These are phyloP conservation scores for Guillardia theta DNA, from an alignment of 78 protist genomes.

Conservation along the genomic window DNA sequence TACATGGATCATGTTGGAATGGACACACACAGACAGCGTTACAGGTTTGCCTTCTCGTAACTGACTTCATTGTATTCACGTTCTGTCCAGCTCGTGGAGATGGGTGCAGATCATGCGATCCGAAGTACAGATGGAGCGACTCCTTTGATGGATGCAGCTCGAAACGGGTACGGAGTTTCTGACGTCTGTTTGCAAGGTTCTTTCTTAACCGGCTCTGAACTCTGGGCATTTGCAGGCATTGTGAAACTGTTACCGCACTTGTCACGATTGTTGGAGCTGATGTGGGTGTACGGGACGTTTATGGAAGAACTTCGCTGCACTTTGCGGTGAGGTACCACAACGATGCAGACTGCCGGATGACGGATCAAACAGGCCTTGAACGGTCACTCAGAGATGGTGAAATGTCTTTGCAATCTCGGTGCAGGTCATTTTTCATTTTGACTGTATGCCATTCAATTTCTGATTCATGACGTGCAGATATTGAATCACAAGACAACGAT, in stretches of 20 bases:
- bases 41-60: background rate
- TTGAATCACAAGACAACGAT: background rate
- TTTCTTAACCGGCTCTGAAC: too few species aligned
- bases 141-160: background rate
- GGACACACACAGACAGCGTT: background rate
- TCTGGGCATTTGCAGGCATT: too few species aligned
- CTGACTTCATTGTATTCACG: background rate
- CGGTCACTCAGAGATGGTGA: background rate
- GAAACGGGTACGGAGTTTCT: too few species aligned
- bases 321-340: too few species aligned
- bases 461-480: background rate
- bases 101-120: background rate
- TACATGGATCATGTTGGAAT: slow-evolving; percentile 5
- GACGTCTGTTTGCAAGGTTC: too few species aligned
- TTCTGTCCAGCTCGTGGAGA: background rate
- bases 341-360: too few species aligned
- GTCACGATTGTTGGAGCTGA: background rate
- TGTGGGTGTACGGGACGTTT: background rate
- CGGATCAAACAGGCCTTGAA: too few species aligned
- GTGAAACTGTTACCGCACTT: background rate
- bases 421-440: background rate
- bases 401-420: background rate
- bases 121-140: background rate
- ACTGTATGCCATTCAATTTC: background rate
- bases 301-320: background rate